Base-by-base conservation (phyloP, 75 land plant species). In the Cryptomeria japonica region DNA sequence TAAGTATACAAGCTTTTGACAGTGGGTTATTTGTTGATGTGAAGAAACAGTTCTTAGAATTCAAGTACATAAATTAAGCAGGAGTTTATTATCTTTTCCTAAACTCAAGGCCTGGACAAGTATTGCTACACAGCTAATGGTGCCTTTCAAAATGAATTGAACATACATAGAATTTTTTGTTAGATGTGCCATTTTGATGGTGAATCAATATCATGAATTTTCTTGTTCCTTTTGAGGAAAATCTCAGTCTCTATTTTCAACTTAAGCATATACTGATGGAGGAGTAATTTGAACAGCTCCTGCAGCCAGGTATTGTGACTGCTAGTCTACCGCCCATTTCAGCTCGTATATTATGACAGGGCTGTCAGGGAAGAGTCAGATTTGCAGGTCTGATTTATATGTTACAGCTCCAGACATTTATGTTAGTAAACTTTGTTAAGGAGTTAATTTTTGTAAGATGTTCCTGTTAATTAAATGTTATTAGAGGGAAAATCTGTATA, bases 351-450 rank as follows among this genome's bases (percentile, higher is more conserved):
- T 75, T 75, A 75, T 75, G 77, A 34, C 37, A 75, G 77, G 37
- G 77, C 37, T 75, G 34, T 34, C 77, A 75, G 77, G 77, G 77
- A 75, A 75, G 77, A 12, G 77, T 75, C 77, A 75, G 77, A 75
- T 75, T 34, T 75, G 37, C 77, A 75, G 38, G 77, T 75, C 37
- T 75, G 37, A 34, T 32, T 75, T 14, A 34, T 32, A 75, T 75
- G 15, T 32, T 75, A 75, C 37, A 34, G 38, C 13, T 12, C 37
- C 77, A 75, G 14, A 75, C 77, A 25, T 64, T 75, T 34, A 75
- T 12, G 77, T 12, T 75, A 75, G 38, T 11, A 3, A 75, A 75
- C 12, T 64, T 75, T 28, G 75, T 28, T 75, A 12, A 75, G 37
- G 37, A 75, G 37, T 75, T 12, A 34, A 38, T 34, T 75, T 75